Conservation (phyloP, 305 asterid genomes). For the Plantago rigida region DNA sequence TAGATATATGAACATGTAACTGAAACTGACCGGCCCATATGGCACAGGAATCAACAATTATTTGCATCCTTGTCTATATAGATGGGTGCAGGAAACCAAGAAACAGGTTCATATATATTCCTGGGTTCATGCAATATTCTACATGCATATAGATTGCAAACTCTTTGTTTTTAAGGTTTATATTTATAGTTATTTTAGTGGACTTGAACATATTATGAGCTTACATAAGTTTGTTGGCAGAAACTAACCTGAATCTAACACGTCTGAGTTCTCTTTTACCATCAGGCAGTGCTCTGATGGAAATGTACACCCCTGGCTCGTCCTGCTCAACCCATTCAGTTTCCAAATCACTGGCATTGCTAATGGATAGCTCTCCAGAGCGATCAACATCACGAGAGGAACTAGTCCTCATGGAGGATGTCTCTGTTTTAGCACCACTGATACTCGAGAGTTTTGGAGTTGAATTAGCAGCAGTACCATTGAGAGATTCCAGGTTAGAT, state of each 20-base stretch:
- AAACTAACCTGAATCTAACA: slow-evolving; percentile 71
- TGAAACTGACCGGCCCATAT: too few relatives aligned
- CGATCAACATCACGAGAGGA: slow-evolving; percentile 67
- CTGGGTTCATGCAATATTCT: too few relatives aligned
- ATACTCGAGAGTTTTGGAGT: slow-evolving; percentile 81
- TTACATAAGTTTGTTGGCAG: background rate
- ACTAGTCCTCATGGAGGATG: slow-evolving; percentile 65
- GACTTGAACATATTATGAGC: background rate
- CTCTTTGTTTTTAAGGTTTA: too few relatives aligned
- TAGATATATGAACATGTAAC: background rate
- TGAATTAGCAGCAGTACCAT: slow-evolving; percentile 41
- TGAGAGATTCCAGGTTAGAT: slow-evolving; percentile 46
- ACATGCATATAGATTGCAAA: too few relatives aligned
- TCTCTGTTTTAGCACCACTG: slow-evolving; percentile 60
- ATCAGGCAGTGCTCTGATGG: slow-evolving; percentile 64
- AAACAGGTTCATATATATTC: too few relatives aligned
- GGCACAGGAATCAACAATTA: background rate
- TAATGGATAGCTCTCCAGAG: slow-evolving; percentile 64
- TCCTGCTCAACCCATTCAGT: slow-evolving; percentile 85
- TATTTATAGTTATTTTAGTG: background rate
- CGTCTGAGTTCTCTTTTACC: slow-evolving; percentile 78
- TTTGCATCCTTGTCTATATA: too few relatives aligned
- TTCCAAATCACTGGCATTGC: slow-evolving; percentile 77
- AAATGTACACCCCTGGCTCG: slow-evolving; percentile 76
- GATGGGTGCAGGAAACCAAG: too few relatives aligned